These are phyloP conservation scores for Lichtheimia ramosa DNA, from an alignment of 371 early-diverging fungal genomes.

Conservation along the genomic window DNA sequence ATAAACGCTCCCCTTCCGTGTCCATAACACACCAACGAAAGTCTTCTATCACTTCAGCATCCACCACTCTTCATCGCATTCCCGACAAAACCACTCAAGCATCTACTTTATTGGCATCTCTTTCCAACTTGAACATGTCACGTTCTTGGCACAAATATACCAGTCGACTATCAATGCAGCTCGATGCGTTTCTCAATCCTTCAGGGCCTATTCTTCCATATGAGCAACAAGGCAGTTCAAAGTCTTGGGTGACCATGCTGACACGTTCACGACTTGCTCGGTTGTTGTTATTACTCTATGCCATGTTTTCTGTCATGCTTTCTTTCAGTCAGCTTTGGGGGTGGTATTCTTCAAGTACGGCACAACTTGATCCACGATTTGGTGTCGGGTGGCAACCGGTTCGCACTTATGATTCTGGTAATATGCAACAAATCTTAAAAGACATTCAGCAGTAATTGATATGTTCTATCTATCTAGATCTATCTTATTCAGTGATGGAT, in stretches of 20 bases:
- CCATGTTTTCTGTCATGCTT: conserved; percentile 42
- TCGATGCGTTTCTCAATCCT: conserved; percentile 15
- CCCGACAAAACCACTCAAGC: conserved; percentile 12
- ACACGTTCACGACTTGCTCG: conserved; percentile 23
- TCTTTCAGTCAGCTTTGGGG: conserved; percentile 38
- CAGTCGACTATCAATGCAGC: conserved; percentile 6
- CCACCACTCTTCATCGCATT: conserved; percentile 18
- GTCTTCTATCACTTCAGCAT: conserved; percentile 17
- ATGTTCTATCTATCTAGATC: conserved; percentile 14
- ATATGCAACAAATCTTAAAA: too few relatives aligned
- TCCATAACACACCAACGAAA: conserved; percentile 29
- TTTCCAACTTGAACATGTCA: too few relatives aligned
- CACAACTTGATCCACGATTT: conserved; percentile 13
- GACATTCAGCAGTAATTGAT: too few relatives aligned
- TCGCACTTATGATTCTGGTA: conserved; percentile 46
- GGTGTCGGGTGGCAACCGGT: conserved; percentile 38
- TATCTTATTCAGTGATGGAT: conserved; percentile 34
- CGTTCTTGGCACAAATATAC: conserved; percentile 9
- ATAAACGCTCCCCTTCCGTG: conserved; percentile 22
- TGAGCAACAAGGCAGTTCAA: conserved; percentile 24
- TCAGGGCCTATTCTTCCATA: conserved; percentile 42
- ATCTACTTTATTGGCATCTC: not conserved
- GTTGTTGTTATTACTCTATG: conserved; percentile 30
- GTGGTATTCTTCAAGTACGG: conserved; percentile 20
- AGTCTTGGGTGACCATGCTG: conserved; percentile 42